Evolutionary conservation across 2,329 filamentous ascomycete genomes (phyloP).

Genomic region (Colletotrichum tanaceti): DNA sequence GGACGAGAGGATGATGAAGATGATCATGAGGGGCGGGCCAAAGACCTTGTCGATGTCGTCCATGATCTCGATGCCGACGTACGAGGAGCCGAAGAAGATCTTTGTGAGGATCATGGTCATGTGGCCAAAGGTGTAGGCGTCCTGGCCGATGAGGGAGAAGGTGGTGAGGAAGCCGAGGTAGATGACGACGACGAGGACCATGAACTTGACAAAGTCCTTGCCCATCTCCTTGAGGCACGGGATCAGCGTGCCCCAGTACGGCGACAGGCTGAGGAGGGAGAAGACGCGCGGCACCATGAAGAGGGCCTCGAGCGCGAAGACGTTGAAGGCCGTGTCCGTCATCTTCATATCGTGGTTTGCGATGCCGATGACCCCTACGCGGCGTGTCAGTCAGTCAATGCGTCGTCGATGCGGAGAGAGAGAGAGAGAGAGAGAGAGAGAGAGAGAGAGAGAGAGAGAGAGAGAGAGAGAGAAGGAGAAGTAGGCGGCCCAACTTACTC

Average conservation of each 20-base stretch:
- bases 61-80: slow-evolving; percentile 79
- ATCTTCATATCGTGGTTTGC: slow-evolving; percentile 68
- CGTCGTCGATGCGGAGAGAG: too few relatives aligned
- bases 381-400: not conserved
- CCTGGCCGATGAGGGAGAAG: slow-evolving; percentile 81
- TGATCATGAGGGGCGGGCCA: slow-evolving; percentile 72
- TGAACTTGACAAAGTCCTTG: slow-evolving; percentile 89
- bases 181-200: slow-evolving; percentile 81
- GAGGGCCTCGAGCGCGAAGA: slow-evolving; percentile 87
- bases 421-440: too few relatives aligned
- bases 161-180: slow-evolving; percentile 92
- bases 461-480: not conserved
- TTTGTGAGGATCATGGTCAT: slow-evolving; percentile 84
- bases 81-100: slow-evolving; percentile 83
- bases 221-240: slow-evolving; percentile 95
- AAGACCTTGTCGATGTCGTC: slow-evolving; percentile 68
- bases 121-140: slow-evolving; percentile 70
- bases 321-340: slow-evolving; percentile 86
- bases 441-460: not conserved
- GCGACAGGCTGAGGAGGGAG: slow-evolving; percentile 86
- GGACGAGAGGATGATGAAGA: slow-evolving; percentile 82
- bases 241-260: slow-evolving; percentile 90
- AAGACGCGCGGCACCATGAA: slow-evolving; percentile 92
- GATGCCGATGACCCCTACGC: slow-evolving; percentile 73
- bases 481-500: slow-evolving; percentile 63